Base-by-base conservation (phyloP, 352 stramenopile genomes). In the Thraustotheca clavata region DNA sequence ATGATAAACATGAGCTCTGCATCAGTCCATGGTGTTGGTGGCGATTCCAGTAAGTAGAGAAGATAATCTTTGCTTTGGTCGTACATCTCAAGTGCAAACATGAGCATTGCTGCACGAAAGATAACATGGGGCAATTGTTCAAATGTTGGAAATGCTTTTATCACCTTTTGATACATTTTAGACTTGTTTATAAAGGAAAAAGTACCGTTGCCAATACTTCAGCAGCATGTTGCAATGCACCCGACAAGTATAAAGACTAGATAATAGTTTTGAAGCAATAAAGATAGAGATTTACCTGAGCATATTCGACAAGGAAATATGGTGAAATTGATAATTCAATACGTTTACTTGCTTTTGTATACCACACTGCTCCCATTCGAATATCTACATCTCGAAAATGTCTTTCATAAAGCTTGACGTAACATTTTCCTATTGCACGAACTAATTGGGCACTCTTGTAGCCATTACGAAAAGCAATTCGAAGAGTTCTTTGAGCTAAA, bases 61-160 rank as follows among this genome's bases (percentile, higher is more conserved):
- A 88, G 34, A 29, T 90, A 90, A 48, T 90, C 81, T 3, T 78
- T 73, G 35, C 77, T 83, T 52, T 90, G 81, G 5, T 72, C 75
- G 39, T 77, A 87, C 69, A 84, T 75, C 14, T 78, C 68, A 22
- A 90, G 57, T 1, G 76, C 73, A 26, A 85, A 67, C 70, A 90
- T 75, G 4, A 88, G 68, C 40, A 88, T 71, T 0, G 71, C 77
- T n/a, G 76, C 76, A 6, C 81, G 81, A 46, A 90, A 90, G 2
- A 90, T 84, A 20, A 88, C 75, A 31, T 83, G 66, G 6, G 49
- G 66, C 4, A 90, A 59, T 29, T 67, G 68, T 18, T 67, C 22
- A 46, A 86, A 88, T 3, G 70, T 70, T 12, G 81, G 81, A 62
- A 90, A 90, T 40, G 76, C 84, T 6, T 43, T 32, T 31, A 90